These are phyloP conservation scores for Daphne laureola DNA, from an alignment of 441 rosid genomes.

Conservation along the genomic window DNA sequence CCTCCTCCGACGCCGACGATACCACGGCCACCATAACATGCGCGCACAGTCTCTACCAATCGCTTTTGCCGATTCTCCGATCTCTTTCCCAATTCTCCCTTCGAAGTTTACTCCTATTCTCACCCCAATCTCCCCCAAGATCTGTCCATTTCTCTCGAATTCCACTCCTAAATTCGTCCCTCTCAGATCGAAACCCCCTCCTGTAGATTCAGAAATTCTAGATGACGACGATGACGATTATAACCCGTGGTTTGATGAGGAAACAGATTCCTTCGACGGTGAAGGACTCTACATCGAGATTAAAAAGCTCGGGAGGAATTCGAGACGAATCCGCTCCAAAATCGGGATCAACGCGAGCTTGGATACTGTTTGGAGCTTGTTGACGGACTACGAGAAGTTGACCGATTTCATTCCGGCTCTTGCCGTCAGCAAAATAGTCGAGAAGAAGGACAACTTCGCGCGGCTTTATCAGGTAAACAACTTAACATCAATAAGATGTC, in stretches of 20 bases:
- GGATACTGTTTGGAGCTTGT: constrained; percentile 58
- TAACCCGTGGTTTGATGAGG: constrained; percentile 28
- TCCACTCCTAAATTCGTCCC: neutral
- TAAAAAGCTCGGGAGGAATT: constrained; percentile 54
- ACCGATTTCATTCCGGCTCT: constrained; percentile 75
- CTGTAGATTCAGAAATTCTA: constrained; percentile 17
- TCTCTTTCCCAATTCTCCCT: constrained; percentile 21
- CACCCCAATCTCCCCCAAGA: neutral
- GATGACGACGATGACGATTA: constrained; percentile 23
- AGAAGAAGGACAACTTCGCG: constrained; percentile 61
- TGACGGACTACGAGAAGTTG: constrained; percentile 78
- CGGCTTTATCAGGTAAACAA: constrained; percentile 59
- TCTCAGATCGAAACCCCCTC: constrained; percentile 15
- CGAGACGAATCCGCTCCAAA: constrained; percentile 62
- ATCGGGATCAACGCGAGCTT: constrained; percentile 62
- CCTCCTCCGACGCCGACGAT: neutral
- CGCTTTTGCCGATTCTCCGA: constrained; percentile 11
- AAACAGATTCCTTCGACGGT: constrained; percentile 21
- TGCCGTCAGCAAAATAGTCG: constrained; percentile 72
- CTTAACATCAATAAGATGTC: no score
- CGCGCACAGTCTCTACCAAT: constrained; percentile 18
- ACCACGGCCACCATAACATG: constrained; percentile 21
- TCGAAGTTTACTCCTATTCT: constrained; percentile 1
- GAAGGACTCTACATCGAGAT: constrained; percentile 54
- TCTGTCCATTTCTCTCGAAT: neutral